Base-by-base conservation (phyloP, 2,329 filamentous ascomycete species). In the Xylariaceae sp. region DNA sequence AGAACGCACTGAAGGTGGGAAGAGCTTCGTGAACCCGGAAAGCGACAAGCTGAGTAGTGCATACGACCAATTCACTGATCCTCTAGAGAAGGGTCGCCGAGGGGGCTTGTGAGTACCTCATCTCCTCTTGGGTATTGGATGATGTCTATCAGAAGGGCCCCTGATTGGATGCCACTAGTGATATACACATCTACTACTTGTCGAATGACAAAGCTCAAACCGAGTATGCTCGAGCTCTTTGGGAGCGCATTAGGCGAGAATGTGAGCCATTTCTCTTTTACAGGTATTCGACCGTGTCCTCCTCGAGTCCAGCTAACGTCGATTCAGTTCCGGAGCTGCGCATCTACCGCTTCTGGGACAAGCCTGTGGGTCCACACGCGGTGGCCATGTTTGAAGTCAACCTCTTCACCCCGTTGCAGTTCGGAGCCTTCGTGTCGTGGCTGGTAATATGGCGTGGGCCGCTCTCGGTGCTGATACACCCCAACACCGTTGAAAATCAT, bases 331-430 rank as follows among this genome's bases (percentile, higher is more conserved):
- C 91, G 9, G 91, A 96, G 67, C 76, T 96, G 16, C 81, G 90
- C 48, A 87, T 95, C 61, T 96, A 96, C 68, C 76, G 71, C 13
- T 75, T 96, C 59, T 95, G 83, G 81, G 87, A 94, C 59, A 71
- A 74, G 13, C 90, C 91, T 0, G 71, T 96, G 28, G 92, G 91
- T 0, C 91, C 91, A 0, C 91, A 96, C 68, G 86, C 88, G 0
- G 70, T 90, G 1, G 88, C 85, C 47, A 96, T 96, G 90, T 96
- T 96, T 63, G 92, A 97, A 71, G 90, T 96, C 42, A 95, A 95
- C 61, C 42, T 96, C 17, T 90, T 93, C 68, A 90, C 86, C 0
- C 92, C 91, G 0, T 85, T 83, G 3, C 89, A 96, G 68, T 96
- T 96, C 64, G 91, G 91, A 0, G 91, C 92, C 0, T 95, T 96